Evolutionary conservation across 177 flowering plant species (phyloP).

Genomic region (Vitis hybrid): DNA sequence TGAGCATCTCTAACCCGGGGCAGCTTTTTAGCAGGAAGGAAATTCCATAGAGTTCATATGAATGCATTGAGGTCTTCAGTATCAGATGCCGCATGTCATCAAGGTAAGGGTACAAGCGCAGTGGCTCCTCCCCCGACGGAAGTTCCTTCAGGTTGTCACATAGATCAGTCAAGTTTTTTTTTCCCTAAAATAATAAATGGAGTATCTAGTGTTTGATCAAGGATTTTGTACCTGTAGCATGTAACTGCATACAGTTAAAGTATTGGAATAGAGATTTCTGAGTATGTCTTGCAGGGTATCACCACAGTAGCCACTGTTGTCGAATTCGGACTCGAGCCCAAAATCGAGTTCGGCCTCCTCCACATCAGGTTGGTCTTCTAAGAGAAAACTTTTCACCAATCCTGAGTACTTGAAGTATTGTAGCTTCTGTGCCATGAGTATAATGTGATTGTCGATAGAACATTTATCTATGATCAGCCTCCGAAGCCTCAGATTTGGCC

Average conservation of each 20-base stretch:
- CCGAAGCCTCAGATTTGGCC: neutral
- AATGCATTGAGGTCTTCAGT: constrained; percentile 24
- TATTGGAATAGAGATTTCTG: neutral
- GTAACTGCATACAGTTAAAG: constrained; percentile 29
- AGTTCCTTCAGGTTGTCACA: neutral
- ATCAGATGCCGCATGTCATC: constrained; percentile 17
- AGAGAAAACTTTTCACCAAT: neutral
- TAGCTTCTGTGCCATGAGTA: constrained; percentile 16
- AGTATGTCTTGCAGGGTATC: constrained; percentile 12
- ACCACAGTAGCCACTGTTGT: constrained; percentile 10
- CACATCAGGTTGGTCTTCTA: neutral
- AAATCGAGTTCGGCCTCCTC: constrained; percentile 27
- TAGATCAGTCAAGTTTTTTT: too few species aligned
- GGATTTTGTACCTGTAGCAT: constrained; percentile 30
- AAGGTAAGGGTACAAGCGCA: constrained; percentile 8
- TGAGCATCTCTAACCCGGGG: constrained; percentile 20
- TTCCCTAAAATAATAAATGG: too few species aligned
- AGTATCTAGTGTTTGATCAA: too few species aligned
- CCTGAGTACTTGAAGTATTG: constrained; percentile 21
- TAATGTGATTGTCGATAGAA: neutral
- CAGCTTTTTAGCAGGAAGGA: constrained; percentile 24
- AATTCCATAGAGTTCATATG: constrained; percentile 26
- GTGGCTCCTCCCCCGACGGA: constrained; percentile 16
- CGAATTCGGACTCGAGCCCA: constrained; percentile 6
- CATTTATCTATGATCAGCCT: constrained; percentile 24